Evolutionary conservation across 1,139 yeast species (phyloP), one percentile per base, ranked within the genome.

Genomic region (Scheffersomyces cryptocercus): DNA sequence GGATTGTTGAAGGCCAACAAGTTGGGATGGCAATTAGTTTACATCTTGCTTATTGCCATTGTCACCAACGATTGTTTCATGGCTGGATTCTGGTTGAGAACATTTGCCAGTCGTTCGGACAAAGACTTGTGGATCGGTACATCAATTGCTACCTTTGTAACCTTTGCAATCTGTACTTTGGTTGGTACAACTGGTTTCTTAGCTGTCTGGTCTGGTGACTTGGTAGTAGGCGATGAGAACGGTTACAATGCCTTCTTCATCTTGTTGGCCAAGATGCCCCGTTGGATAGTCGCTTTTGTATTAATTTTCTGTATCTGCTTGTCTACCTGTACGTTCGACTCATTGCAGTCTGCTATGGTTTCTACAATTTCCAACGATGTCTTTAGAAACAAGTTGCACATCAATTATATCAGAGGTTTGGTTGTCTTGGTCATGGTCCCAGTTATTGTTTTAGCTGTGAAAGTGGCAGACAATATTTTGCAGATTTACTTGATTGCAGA

Each of bases 71-170:
- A 89, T 60, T 82, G 91, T 58, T 90, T 91, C 64, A 72, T 91
- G 77, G 81, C 96, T 30, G 96, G 96, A 0, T 90, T 90, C 62
- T 91, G 98, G 98, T 70, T 91, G 52, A 77, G 98, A 59, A 87
- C 98, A 0, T 91, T 91, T 71, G 96, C 98, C 3, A 85, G 96
- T 12, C 80, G 81, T 50, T 70, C 90, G 9, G 81, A 89, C 64
- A 81, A 74, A 55, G 97, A 90, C 58, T 74, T 91, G 56, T 67
- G 79, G 64, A 78, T 88, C 53, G 95, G 95, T 16, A 81, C 91
- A 43, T 71, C 83, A 2, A 67, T 90, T 47, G 96, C 97, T 1
- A 77, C 93, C 0, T 59, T 86, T 46, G 77, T 86, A 31, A 72
- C 84, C 36, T 80, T 86, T 45, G 70, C 74, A 15, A 75, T 89